Conservation (phyloP, 179 eudicot species). For the Silene vulgaris region DNA sequence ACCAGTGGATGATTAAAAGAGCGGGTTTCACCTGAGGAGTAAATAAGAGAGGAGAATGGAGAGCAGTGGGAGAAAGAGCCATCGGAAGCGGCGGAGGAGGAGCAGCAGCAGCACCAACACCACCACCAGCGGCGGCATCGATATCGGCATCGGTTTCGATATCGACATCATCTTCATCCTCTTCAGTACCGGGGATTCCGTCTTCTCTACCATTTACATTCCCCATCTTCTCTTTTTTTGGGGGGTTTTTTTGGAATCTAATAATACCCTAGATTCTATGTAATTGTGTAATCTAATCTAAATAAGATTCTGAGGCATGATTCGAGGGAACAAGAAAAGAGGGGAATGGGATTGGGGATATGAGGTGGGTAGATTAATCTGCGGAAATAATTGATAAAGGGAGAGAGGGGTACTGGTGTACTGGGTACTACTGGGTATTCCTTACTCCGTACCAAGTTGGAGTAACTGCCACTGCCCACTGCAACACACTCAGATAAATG, state of each 20-base stretch:
- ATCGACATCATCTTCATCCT: constrained; percentile 25
- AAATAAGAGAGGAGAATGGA: constrained; percentile 31
- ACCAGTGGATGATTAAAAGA: no score
- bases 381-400: background rate
- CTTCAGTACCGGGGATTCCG: constrained; percentile 35
- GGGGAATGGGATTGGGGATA: background rate
- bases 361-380: background rate
- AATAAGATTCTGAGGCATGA: background rate
- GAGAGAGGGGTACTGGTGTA: no score
- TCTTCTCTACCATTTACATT: constrained; percentile 72
- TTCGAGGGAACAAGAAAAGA: background rate
- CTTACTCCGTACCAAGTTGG: background rate
- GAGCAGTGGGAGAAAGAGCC: constrained; percentile 26
- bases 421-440: no score
- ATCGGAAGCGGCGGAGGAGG: constrained; percentile 12
- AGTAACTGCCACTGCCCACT: background rate
- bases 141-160: constrained; percentile 16
- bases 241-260: no score
- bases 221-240: constrained; percentile 41
- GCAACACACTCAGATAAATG: background rate
- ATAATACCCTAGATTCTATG: background rate
- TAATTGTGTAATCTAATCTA: background rate
- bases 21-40: constrained; percentile 27
- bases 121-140: constrained; percentile 20
- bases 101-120: background rate